Evolutionary conservation across 2,329 filamentous ascomycete genomes (phyloP).

Genomic region (Diaporthe eres): DNA sequence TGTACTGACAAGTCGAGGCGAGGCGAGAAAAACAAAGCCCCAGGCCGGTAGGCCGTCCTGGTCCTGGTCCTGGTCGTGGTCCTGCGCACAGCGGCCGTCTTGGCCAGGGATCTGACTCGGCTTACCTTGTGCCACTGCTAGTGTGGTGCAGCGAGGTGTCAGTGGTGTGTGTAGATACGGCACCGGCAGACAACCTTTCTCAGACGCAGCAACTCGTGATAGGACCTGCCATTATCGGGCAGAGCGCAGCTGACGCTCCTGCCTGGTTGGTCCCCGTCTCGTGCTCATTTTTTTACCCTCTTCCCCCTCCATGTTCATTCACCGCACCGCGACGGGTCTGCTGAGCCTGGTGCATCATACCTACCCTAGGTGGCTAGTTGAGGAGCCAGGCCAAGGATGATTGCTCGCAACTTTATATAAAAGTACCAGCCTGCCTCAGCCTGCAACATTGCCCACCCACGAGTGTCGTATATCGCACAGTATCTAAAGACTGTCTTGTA

Average conservation of each 20-base stretch:
- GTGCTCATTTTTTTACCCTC: neutral
- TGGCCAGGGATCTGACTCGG: constrained; percentile 34
- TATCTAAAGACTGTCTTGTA: neutral
- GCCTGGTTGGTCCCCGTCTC: constrained; percentile 30
- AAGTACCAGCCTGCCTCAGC: neutral
- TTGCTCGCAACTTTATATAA: neutral
- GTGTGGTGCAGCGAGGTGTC: constrained; percentile 20
- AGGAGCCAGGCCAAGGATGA: neutral
- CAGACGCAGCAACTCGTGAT: constrained; percentile 37
- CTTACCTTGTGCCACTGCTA: constrained; percentile 27
- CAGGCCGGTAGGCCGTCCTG: constrained; percentile 6
- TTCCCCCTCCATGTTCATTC: neutral
- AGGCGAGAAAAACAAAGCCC: constrained; percentile 15
- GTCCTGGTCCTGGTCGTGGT: constrained; percentile 7
- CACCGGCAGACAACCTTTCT: constrained; percentile 21
- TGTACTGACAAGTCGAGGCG: neutral
- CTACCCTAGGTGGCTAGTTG: neutral
- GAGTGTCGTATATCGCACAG: neutral
- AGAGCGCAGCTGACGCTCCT: constrained; percentile 34
- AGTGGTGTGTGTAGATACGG: constrained; percentile 27
- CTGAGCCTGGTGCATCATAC: constrained; percentile 14
- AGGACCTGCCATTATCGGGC: constrained; percentile 33
- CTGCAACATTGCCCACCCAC: neutral
- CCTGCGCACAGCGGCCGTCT: neutral
- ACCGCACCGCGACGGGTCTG: neutral